A percentile compares a stretch with the other conserved stretches of the same genome.
Conservation (phyloP, 768 basidiomycete species). For the Trametes cinnabarina region DNA sequence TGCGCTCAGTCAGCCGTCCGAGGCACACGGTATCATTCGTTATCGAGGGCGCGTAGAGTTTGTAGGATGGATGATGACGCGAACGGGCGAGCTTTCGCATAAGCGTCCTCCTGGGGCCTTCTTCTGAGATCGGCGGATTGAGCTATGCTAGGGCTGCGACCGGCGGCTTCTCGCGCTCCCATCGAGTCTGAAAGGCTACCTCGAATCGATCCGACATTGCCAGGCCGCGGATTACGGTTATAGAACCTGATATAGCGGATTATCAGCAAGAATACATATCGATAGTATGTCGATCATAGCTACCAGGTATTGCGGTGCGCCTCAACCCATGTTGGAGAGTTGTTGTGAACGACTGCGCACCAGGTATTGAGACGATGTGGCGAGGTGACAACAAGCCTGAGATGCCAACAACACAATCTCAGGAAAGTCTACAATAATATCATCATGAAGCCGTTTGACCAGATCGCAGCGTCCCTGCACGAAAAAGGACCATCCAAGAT, state of each 20-base stretch:
- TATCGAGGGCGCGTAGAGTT: background rate
- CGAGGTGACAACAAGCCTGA: too few species aligned
- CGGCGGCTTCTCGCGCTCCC: background rate
- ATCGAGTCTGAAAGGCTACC: background rate
- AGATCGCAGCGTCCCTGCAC: background rate
- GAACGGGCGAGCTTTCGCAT: too few species aligned
- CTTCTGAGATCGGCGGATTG: background rate
- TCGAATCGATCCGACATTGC: background rate
- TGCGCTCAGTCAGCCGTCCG: slow-evolving; percentile 6
- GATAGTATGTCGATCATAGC: background rate
- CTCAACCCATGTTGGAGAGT: too few species aligned
- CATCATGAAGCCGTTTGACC: too few species aligned
- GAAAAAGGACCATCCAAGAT: background rate
- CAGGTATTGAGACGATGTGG: too few species aligned
- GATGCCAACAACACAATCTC: too few species aligned
- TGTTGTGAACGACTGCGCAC: too few species aligned
- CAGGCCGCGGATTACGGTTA: background rate
- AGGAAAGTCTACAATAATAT: too few species aligned
- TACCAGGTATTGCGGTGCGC: too few species aligned
- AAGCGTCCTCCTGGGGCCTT: too few species aligned
- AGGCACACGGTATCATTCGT: slow-evolving; percentile 7
- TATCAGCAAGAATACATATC: too few species aligned
- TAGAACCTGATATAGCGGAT: background rate
- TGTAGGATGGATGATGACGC: too few species aligned
- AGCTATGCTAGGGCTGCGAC: background rate